Evolutionary conservation across 768 basidiomycete species (phyloP), one percentile per base, ranked within the genome.

Genomic region (Agrocybe pediades): DNA sequence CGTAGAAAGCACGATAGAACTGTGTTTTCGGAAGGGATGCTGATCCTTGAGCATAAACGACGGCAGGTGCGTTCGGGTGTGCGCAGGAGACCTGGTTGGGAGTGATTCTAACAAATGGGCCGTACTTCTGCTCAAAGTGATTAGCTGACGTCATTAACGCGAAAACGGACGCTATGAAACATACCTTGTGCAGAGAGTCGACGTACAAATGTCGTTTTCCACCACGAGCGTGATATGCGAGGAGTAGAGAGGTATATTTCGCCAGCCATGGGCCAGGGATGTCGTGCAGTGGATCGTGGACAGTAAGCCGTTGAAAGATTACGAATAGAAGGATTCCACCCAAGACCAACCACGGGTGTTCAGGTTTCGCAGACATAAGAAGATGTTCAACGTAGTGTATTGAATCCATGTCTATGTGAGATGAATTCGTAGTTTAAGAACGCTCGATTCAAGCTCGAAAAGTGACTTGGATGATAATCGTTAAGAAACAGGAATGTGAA

Each of bases 1-100:
- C 42, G 42, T 44, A 51, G 41, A 51, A 51, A 15, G 50, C 42
- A 9, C 50, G 50, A 30, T 51, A 51, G 40, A 51, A 51, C 3
- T 27, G 19, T 6, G 50, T 51, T 43, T 51, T 51, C 9, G 50
- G 50, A 15, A 51, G 42, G 17, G 50, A 51, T 9, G 50, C 24
- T 2, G 50, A 21, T 11, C 50, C 50, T 24, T 51, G 50, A 19
- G 50, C 50, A 21, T 51, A 51, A 6, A 51, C 36, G n/a, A 30
- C 17, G n/a, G 27, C 21, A 1, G 25, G 50, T 7, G 42, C 29
- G 15, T 9, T 44, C 13, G 50, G 50, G 15, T 33, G 30, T 2
- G 50, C 50, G 20, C 50, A 51, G 15, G 50, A 51, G n/a, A 51
- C 42, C 17, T 51, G 50, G 13, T 25, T 44, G 2, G 50, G 50